These are phyloP conservation scores for Prillingera fragicola DNA, from an alignment of 1,284 basidiomycete species.

Conservation along the genomic window DNA sequence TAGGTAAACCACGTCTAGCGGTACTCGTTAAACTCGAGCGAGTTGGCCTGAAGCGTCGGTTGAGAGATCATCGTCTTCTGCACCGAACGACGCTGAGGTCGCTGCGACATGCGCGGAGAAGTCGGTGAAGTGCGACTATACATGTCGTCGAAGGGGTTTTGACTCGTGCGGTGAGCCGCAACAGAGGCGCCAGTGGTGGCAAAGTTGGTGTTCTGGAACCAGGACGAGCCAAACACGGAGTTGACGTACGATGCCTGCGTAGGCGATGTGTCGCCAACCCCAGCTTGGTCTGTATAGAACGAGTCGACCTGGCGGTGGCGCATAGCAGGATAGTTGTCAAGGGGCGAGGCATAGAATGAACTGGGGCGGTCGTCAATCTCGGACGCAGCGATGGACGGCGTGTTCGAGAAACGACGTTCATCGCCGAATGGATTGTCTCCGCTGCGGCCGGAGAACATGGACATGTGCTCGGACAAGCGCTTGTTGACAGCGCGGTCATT, in stretches of 20 bases:
- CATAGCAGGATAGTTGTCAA: slow-evolving; percentile 44
- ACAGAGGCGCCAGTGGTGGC: background rate
- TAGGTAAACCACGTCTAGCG: slow-evolving; percentile 2
- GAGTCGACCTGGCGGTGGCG: slow-evolving; percentile 25
- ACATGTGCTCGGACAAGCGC: slow-evolving; percentile 48
- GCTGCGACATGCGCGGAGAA: slow-evolving; percentile 12
- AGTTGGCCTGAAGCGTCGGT: slow-evolving; percentile 46
- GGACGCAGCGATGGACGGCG: slow-evolving; percentile 40
- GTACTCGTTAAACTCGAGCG: slow-evolving; percentile 47
- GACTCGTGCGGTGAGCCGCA: slow-evolving; percentile 5
- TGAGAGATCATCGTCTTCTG: slow-evolving; percentile 46
- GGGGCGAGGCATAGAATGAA: slow-evolving; percentile 48
- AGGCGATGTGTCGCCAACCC: slow-evolving; percentile 13
- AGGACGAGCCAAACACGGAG: slow-evolving; percentile 26
- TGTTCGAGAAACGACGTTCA: slow-evolving; percentile 29
- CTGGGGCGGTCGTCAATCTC: slow-evolving; percentile 48
- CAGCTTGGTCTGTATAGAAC: slow-evolving; percentile 15
- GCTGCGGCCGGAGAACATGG: slow-evolving; percentile 37
- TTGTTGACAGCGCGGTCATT: slow-evolving; percentile 47
- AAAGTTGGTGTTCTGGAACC: slow-evolving; percentile 16
- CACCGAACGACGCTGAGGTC: slow-evolving; percentile 26
- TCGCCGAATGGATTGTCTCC: slow-evolving; percentile 20
- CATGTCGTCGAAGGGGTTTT: slow-evolving; percentile 48
- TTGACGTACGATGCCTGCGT: slow-evolving; percentile 18
- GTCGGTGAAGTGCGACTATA: slow-evolving; percentile 22